Percentiles rank a stretch among this genome's conserved stretches.
Evolutionary conservation across 2,329 filamentous ascomycete species (phyloP).

Genomic region (Diaporthe aspalathi): DNA sequence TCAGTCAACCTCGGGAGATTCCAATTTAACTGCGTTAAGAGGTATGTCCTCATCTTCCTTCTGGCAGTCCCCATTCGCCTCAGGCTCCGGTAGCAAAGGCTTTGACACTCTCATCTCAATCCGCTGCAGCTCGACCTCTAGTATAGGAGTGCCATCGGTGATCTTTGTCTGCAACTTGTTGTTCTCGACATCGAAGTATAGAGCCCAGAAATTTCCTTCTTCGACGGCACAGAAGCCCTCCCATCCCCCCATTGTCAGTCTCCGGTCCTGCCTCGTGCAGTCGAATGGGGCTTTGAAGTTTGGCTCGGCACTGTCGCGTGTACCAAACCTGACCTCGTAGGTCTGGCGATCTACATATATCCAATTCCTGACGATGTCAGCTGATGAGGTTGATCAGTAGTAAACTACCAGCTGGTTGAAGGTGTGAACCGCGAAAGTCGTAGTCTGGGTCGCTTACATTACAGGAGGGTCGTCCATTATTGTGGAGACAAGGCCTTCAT

Average conservation of each 20-base stretch:
- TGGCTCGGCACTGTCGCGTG: slow-evolving; percentile 54
- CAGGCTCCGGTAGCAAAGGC: slow-evolving; percentile 7
- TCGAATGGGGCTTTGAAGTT: slow-evolving; percentile 62
- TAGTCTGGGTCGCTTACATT: slow-evolving; percentile 42
- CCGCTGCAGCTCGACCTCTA: slow-evolving; percentile 66
- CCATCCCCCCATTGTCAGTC: slow-evolving; percentile 61
- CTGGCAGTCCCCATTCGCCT: not conserved
- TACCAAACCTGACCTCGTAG: slow-evolving; percentile 59
- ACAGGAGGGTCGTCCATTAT: slow-evolving; percentile 62
- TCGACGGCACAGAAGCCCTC: slow-evolving; percentile 62
- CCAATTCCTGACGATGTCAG: slow-evolving; percentile 52
- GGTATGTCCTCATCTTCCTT: not conserved
- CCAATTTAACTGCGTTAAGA: slow-evolving; percentile 15
- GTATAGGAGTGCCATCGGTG: slow-evolving; percentile 58
- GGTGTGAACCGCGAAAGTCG: not conserved
- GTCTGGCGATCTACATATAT: slow-evolving; percentile 60
- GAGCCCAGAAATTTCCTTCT: slow-evolving; percentile 57
- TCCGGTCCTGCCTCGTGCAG: slow-evolving; percentile 63
- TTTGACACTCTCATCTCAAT: slow-evolving; percentile 55
- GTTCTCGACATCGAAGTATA: slow-evolving; percentile 61
- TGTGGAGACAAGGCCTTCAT: slow-evolving; percentile 60
- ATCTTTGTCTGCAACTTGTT: slow-evolving; percentile 59
- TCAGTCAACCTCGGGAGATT: slow-evolving; percentile 37
- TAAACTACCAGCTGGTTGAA: too few relatives aligned
- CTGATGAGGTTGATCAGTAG: not conserved